A percentile compares a stretch with the other conserved stretches of the same genome.
Conservation (phyloP, 163 green algal species). For the Coccomyxa subellipsoidea region DNA sequence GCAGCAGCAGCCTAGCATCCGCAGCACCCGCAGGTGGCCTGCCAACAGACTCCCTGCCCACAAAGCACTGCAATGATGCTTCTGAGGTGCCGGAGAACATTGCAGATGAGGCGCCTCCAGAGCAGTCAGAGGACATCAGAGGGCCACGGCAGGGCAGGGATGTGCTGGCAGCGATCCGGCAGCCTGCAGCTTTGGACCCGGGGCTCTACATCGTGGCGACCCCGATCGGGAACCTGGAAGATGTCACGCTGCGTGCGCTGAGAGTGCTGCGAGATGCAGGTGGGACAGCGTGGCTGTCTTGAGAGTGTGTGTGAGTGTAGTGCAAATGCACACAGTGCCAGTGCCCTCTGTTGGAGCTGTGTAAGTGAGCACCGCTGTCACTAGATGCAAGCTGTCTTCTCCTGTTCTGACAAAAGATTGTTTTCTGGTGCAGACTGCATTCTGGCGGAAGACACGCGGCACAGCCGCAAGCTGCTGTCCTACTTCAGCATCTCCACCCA, state of each 20-base stretch:
- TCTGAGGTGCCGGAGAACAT: too few species aligned
- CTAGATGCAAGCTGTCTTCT: too few species aligned
- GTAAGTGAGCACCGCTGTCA: neutral
- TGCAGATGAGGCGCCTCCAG: neutral
- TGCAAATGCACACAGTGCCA: too few species aligned
- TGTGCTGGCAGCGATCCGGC: neutral
- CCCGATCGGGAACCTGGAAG: conserved; percentile 74
- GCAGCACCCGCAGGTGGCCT: too few species aligned
- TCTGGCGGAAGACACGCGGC: conserved; percentile 77
- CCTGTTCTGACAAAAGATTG: too few species aligned
- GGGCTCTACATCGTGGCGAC: conserved; percentile 45
- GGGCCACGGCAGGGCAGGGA: neutral
- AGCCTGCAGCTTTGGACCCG: neutral
- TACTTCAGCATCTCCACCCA: conserved; percentile 50
- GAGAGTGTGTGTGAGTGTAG: too few species aligned
- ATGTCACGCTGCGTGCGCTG: conserved; percentile 75
- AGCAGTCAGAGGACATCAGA: neutral
- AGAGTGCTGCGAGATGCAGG: conserved; percentile 51
- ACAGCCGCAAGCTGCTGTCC: conserved; percentile 69
- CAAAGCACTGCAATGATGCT: too few species aligned
- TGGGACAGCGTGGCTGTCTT: neutral
- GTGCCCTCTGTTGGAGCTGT: neutral
- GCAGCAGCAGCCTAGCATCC: too few species aligned
- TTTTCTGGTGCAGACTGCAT: neutral
- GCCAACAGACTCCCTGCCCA: too few species aligned